phyloP scores from a whole-genome alignment of 2,329 filamentous ascomycete genomes.

The Phyllosticta citribraziliensis region DNA sequence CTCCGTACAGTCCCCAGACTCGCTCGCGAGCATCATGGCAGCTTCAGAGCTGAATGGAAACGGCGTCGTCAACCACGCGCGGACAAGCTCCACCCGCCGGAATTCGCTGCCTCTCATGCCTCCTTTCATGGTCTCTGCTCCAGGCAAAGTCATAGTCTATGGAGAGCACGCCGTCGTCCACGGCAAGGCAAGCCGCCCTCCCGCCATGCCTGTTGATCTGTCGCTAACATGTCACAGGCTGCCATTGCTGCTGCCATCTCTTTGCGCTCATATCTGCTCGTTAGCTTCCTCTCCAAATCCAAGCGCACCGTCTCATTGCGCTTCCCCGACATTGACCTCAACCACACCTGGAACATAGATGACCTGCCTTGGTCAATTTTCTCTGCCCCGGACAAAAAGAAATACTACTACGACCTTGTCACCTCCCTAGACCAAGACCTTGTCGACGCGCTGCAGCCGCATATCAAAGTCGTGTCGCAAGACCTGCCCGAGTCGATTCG shows the following conservation, averaged over 20 bases:
- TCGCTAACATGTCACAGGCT: constrained; percentile 44
- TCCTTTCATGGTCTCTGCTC: constrained; percentile 94
- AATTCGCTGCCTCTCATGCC: constrained; percentile 57
- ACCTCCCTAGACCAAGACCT: constrained; percentile 78
- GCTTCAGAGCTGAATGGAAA: neutral
- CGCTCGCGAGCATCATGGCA: constrained; percentile 2
- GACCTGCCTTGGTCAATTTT: constrained; percentile 81
- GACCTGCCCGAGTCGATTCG: constrained; percentile 58
- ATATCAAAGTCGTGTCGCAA: constrained; percentile 62
- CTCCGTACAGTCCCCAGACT: constrained; percentile 3
- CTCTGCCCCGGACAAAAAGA: constrained; percentile 73
- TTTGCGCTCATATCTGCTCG: constrained; percentile 89
- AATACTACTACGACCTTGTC: constrained; percentile 78
- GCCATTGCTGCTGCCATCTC: constrained; percentile 94
- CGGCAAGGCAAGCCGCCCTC: constrained; percentile 57
- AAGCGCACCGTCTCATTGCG: constrained; percentile 76
- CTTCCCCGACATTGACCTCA: constrained; percentile 82
- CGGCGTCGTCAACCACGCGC: neutral
- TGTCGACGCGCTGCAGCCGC: constrained; percentile 68
- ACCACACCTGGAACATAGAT: constrained; percentile 91
- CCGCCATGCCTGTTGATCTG: neutral
- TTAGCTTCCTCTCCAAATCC: constrained; percentile 88
- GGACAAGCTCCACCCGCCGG: constrained; percentile 10
- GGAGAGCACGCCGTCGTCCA: constrained; percentile 98
- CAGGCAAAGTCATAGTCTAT: constrained; percentile 96